phyloP scores from a whole-genome alignment of 495 filamentous ascomycete genomes.

The Thermothielavioides terrestris region DNA sequence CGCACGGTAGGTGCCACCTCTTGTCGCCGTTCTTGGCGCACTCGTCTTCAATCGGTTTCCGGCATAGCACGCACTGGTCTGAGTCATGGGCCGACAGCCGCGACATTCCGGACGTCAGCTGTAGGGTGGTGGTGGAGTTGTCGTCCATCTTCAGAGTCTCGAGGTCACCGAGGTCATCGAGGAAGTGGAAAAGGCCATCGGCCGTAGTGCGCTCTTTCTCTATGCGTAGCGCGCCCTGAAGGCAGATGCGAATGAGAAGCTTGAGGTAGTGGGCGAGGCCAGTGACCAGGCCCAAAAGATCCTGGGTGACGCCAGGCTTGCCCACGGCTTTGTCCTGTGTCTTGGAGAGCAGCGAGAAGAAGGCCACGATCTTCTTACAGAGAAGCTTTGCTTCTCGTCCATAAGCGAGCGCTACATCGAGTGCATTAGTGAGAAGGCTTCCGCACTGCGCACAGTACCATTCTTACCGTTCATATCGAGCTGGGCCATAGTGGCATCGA shows the following conservation, averaged over 20 bases:
- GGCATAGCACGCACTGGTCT: constrained; percentile 72
- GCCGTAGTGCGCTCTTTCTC: constrained; percentile 71
- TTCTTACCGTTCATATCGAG: constrained; percentile 66
- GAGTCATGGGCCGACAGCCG: constrained; percentile 68
- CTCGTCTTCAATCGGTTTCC: constrained; percentile 87
- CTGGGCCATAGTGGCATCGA: constrained; percentile 61
- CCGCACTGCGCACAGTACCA: not conserved
- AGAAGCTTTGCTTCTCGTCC: constrained; percentile 92
- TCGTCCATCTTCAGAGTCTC: constrained; percentile 64
- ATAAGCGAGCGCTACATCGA: constrained; percentile 65
- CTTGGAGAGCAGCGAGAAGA: constrained; percentile 89
- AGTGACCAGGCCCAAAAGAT: constrained; percentile 88
- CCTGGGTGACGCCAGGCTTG: constrained; percentile 92
- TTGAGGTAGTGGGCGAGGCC: constrained; percentile 97
- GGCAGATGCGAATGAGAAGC: constrained; percentile 90
- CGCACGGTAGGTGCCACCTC: constrained; percentile 77
- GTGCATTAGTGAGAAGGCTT: not conserved
- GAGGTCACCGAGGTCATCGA: constrained; percentile 68
- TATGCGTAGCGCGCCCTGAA: constrained; percentile 85
- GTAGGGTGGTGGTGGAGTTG: constrained; percentile 48
- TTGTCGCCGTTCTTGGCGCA: constrained; percentile 63
- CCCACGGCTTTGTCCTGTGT: constrained; percentile 82
- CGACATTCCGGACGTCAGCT: constrained; percentile 63
- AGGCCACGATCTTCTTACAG: constrained; percentile 98
- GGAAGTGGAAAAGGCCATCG: constrained; percentile 69